Conservation (phyloP, 2,329 filamentous ascomycete species). For the Dichotomopilus funicola region DNA sequence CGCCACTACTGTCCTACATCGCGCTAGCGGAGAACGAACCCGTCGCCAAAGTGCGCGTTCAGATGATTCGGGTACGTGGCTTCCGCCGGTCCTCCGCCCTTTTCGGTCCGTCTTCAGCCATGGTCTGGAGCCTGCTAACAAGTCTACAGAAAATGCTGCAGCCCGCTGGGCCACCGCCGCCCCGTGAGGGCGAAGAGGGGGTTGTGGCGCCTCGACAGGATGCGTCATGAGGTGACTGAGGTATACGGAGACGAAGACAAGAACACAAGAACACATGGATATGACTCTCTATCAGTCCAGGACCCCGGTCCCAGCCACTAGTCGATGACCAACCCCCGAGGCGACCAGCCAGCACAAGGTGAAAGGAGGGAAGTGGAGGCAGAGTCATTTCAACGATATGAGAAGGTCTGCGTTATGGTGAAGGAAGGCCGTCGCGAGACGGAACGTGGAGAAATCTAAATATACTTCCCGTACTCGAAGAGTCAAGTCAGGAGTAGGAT, state of each 20-base stretch:
- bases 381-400: too few relatives aligned
- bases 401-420: too few relatives aligned
- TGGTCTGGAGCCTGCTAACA: background rate
- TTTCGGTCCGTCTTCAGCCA: background rate
- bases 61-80: slow-evolving; percentile 63
- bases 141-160: slow-evolving; percentile 58
- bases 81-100: background rate
- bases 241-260: background rate
- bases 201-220: slow-evolving; percentile 11
- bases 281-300: background rate
- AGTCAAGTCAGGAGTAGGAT: background rate
- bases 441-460: background rate
- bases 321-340: too few relatives aligned
- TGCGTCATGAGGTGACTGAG: slow-evolving; percentile 5
- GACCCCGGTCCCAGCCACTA: background rate
- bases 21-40: slow-evolving; percentile 82
- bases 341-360: too few relatives aligned
- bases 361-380: too few relatives aligned
- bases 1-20: slow-evolving; percentile 82
- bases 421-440: too few relatives aligned
- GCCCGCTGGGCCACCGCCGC: slow-evolving; percentile 52
- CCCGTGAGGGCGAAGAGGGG: slow-evolving; percentile 43
- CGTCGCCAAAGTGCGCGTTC: slow-evolving; percentile 68
- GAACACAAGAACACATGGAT: background rate
- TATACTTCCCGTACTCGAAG: background rate